Evolutionary conservation across 2,329 filamentous ascomycete species (phyloP).

Genomic region (Laburnicola sp.): DNA sequence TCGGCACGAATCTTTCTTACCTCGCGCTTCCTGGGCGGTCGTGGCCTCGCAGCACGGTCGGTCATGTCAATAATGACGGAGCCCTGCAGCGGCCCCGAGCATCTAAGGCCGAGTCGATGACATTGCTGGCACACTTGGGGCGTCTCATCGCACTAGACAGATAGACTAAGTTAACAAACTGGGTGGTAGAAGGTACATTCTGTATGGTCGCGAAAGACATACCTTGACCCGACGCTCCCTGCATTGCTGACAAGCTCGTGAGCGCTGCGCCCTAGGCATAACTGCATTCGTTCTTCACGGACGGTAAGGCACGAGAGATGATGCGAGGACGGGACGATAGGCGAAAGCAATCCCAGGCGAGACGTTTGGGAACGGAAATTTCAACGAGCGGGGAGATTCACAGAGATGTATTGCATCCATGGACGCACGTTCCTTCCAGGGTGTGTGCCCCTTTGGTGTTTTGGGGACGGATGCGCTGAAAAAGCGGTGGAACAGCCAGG

Average conservation of each 20-base stretch:
- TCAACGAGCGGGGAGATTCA: conserved; percentile 13
- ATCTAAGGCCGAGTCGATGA: conserved; percentile 31
- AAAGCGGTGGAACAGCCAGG: neutral
- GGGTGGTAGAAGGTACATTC: no score
- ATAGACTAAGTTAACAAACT: neutral
- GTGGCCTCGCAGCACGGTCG: conserved; percentile 33
- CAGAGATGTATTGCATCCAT: conserved; percentile 3
- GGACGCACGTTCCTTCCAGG: neutral
- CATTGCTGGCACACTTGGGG: conserved; percentile 35
- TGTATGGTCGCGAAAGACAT: conserved; percentile 3
- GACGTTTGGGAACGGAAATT: conserved; percentile 20
- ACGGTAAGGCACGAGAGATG: no score
- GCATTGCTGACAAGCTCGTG: conserved; percentile 40
- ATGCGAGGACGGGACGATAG: conserved; percentile 1
- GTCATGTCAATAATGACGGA: conserved; percentile 44
- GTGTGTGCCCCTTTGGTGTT: neutral
- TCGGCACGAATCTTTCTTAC: conserved; percentile 1
- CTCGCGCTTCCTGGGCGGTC: conserved; percentile 26
- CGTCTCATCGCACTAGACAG: conserved; percentile 41
- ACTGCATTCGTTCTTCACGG: neutral
- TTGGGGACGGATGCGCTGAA: conserved; percentile 4
- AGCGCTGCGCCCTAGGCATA: conserved; percentile 36
- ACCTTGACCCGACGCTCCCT: conserved; percentile 43
- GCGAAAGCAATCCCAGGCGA: neutral
- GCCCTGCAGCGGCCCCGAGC: conserved; percentile 37